phyloP scores from a whole-genome alignment of 345 rosid species.

The Tarenaya hassleriana region DNA sequence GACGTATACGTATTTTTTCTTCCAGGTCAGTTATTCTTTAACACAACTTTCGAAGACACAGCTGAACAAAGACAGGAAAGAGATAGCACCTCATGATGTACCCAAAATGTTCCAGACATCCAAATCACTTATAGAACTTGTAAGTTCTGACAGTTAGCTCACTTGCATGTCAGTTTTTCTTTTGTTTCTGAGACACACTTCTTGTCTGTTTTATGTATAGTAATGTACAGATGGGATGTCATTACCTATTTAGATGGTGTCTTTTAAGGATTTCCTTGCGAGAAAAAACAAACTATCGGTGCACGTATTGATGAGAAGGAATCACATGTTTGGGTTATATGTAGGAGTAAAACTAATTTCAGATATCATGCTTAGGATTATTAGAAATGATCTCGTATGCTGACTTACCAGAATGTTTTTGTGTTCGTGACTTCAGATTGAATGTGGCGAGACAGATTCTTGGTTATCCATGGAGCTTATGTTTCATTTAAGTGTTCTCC shows the following conservation, averaged over 20 bases:
- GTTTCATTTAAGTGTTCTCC: constrained; percentile 94
- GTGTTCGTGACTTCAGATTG: constrained; percentile 52
- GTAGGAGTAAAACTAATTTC: constrained; percentile 5
- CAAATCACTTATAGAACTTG: constrained; percentile 73
- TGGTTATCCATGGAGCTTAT: constrained; percentile 98
- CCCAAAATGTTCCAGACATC: constrained; percentile 79
- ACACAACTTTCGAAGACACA: constrained; percentile 89
- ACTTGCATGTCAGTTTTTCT: background rate
- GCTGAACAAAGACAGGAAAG: constrained; percentile 80
- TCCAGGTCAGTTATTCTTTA: constrained; percentile 94
- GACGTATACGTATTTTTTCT: constrained; percentile 22
- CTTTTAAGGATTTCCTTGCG: too few relatives aligned
- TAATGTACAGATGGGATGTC: background rate
- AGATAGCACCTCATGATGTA: constrained; percentile 71
- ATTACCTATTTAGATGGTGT: too few relatives aligned
- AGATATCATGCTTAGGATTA: constrained; percentile 11
- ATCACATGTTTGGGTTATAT: constrained; percentile 3
- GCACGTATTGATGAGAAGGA: constrained; percentile 8
- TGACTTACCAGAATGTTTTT: constrained; percentile 11
- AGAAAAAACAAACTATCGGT: background rate
- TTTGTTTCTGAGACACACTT: background rate
- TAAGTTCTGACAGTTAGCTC: constrained; percentile 39
- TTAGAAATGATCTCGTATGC: constrained; percentile 12
- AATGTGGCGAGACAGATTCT: constrained; percentile 94
- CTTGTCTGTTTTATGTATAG: constrained; percentile 12